Percentiles rank a stretch among this genome's conserved stretches.
Evolutionary conservation across 1,284 basidiomycete genomes (phyloP).

Genomic region (Rhodotorula sp.): DNA sequence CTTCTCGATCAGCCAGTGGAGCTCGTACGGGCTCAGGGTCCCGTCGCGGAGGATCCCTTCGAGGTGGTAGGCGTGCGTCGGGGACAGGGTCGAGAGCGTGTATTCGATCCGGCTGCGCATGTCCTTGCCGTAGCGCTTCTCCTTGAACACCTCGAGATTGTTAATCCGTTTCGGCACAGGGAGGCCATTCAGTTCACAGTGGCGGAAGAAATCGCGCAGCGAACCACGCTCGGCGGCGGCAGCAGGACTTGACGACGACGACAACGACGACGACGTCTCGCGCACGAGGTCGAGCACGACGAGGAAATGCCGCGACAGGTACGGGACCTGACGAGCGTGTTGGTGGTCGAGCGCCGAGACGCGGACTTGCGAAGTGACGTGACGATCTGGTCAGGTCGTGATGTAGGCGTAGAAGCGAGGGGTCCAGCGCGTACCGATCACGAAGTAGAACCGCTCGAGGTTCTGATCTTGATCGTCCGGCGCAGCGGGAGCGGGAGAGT

Average conservation of each 20-base stretch:
- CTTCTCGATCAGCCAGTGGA: neutral
- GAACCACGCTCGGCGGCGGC: neutral
- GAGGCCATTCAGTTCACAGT: neutral
- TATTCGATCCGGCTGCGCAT: neutral
- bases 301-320: conserved; percentile 8
- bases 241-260: neutral
- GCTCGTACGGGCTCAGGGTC: conserved; percentile 8
- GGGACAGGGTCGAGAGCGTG: conserved; percentile 1
- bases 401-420: conserved; percentile 8
- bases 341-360: conserved; percentile 7
- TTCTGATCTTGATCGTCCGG: neutral
- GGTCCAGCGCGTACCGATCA: conserved; percentile 11
- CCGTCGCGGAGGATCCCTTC: conserved; percentile 20
- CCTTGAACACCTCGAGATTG: neutral
- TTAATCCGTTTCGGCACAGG: neutral
- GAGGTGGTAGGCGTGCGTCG: conserved; percentile 18
- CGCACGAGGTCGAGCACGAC: neutral
- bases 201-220: neutral
- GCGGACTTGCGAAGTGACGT: neutral
- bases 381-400: too few relatives aligned
- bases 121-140: neutral
- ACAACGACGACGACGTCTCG: neutral
- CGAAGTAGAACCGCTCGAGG: conserved; percentile 1
- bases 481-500: neutral
- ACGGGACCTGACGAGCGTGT: conserved; percentile 5